These are phyloP conservation scores for Neonectria magnoliae DNA, from an alignment of 2,329 filamentous ascomycete species.

Conservation along the genomic window DNA sequence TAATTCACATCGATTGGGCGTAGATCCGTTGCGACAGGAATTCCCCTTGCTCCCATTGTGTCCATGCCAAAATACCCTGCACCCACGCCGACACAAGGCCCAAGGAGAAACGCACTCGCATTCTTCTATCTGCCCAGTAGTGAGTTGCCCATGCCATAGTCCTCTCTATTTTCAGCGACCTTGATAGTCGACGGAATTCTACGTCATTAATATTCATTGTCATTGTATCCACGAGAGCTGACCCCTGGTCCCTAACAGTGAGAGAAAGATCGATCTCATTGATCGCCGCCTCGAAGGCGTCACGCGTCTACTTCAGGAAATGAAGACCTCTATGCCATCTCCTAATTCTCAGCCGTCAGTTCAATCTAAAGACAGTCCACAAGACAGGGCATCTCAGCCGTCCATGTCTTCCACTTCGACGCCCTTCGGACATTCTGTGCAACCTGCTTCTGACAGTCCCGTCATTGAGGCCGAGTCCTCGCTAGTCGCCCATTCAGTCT, in stretches of 20 bases:
- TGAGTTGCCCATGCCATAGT: slow-evolving; percentile 33
- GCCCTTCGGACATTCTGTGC: slow-evolving; percentile 31
- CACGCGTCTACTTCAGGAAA: slow-evolving; percentile 46
- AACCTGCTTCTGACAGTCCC: slow-evolving; percentile 39
- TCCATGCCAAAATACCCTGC: slow-evolving; percentile 51
- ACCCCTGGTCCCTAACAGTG: slow-evolving; percentile 36
- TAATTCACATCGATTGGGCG: slow-evolving; percentile 12
- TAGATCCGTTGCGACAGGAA: slow-evolving; percentile 52
- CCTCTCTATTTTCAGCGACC: background rate
- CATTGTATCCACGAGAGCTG: background rate
- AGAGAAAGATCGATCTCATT: slow-evolving; percentile 52
- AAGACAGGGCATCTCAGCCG: slow-evolving; percentile 25
- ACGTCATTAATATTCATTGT: background rate
- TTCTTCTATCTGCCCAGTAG: slow-evolving; percentile 52
- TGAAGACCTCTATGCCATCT: slow-evolving; percentile 42
- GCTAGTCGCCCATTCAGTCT: slow-evolving; percentile 56
- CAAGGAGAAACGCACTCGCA: slow-evolving; percentile 50
- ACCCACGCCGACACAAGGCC: slow-evolving; percentile 46
- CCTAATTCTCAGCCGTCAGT: slow-evolving; percentile 11
- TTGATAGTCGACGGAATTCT: background rate
- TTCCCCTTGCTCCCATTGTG: slow-evolving; percentile 49
- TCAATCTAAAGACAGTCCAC: slow-evolving; percentile 28
- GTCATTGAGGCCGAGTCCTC: slow-evolving; percentile 57
- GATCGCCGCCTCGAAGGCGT: slow-evolving; percentile 49
- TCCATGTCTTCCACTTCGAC: slow-evolving; percentile 31